Evolutionary conservation across 345 rosid genomes (phyloP).

Genomic region (Syzygium jambos): DNA sequence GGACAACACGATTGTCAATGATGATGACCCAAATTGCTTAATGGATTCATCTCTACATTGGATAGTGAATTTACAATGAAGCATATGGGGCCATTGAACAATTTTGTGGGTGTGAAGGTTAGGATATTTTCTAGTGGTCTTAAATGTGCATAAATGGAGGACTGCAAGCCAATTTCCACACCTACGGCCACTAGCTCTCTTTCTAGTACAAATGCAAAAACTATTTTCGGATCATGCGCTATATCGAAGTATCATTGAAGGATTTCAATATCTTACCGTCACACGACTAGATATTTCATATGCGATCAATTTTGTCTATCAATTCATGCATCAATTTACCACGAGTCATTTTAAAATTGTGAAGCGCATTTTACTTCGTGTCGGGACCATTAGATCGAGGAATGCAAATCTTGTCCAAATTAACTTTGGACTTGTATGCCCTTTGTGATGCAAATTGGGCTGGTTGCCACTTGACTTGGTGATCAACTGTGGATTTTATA

Average conservation of each 20-base stretch:
- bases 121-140: too few relatives aligned
- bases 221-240: not conserved
- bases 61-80: not conserved
- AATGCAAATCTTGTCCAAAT: not conserved
- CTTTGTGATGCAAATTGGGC: not conserved
- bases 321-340: not conserved
- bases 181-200: not conserved
- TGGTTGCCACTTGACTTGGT: not conserved
- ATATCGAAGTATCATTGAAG: not conserved
- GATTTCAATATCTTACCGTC: accelerated
- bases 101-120: not conserved
- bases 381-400: not conserved
- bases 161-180: not conserved
- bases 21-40: not conserved
- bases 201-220: not conserved
- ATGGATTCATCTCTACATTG: not conserved
- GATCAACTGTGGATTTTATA: too few relatives aligned
- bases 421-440: not conserved
- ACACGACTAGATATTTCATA: too few relatives aligned
- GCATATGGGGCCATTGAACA: not conserved
- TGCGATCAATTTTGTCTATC: not conserved
- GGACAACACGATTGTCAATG: not conserved
- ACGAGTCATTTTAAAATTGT: not conserved
- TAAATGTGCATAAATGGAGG: not conserved
- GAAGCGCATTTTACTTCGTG: not conserved